Conservation (phyloP, 352 stramenopile genomes). For the Phytophthora multivora region DNA sequence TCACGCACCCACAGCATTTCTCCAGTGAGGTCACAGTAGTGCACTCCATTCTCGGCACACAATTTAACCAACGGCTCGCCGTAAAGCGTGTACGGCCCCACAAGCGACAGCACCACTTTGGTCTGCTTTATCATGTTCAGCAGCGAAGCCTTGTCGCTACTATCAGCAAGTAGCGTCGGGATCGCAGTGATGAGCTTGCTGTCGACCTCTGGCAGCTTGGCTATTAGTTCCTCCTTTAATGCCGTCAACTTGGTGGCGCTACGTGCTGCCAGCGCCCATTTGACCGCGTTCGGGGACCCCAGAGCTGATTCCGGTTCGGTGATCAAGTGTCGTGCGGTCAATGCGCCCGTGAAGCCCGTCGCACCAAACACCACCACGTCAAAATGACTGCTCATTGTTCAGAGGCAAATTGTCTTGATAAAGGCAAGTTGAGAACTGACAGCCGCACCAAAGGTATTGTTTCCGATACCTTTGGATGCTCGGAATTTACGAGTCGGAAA, state of each 20-base stretch:
- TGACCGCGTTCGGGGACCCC: slow-evolving; percentile 29
- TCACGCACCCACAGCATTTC: slow-evolving; percentile 78
- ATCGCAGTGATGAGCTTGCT: slow-evolving; percentile 15
- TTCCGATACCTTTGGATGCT: not conserved
- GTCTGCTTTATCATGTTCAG: slow-evolving; percentile 64
- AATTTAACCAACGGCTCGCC: slow-evolving; percentile 71
- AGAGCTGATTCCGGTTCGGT: slow-evolving; percentile 40
- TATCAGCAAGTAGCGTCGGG: slow-evolving; percentile 53
- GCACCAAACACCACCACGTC: slow-evolving; percentile 80
- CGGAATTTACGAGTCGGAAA: not conserved
- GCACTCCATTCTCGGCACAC: slow-evolving; percentile 68
- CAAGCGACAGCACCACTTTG: slow-evolving; percentile 73
- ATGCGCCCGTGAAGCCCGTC: slow-evolving; percentile 81
- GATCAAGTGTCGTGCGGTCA: slow-evolving; percentile 71
- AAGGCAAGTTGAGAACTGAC: slow-evolving; percentile 5
- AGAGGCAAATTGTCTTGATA: not conserved
- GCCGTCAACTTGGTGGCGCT: slow-evolving; percentile 58
- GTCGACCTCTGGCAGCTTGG: slow-evolving; percentile 27
- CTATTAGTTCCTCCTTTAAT: slow-evolving; percentile 45
- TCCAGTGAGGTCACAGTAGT: slow-evolving; percentile 46
- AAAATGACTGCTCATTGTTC: slow-evolving; percentile 21
- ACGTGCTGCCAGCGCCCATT: slow-evolving; percentile 86
- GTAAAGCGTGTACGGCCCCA: slow-evolving; percentile 82
- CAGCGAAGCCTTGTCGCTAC: slow-evolving; percentile 50
- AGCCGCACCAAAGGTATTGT: no score